These are phyloP conservation scores for Rhizopogon rudus DNA, from an alignment of 768 basidiomycete genomes.

Conservation along the genomic window DNA sequence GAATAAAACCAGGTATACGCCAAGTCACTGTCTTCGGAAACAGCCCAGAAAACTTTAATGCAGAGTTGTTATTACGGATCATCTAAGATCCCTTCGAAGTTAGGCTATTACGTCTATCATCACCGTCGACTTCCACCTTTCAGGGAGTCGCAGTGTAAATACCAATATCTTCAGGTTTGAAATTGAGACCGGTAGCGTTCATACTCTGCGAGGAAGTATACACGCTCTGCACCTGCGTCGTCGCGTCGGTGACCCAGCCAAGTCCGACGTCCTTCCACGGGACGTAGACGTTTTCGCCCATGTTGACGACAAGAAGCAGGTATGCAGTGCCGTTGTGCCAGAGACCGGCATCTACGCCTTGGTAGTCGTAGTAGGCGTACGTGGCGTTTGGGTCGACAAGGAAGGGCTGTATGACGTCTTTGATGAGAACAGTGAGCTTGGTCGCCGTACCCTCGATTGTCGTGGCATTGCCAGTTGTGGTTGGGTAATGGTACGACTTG, in stretches of 20 bases:
- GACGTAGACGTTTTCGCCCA: conserved; percentile 5
- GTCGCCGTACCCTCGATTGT: conserved; percentile 20
- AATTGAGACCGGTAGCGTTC: conserved; percentile 18
- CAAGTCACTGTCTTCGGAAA: no score
- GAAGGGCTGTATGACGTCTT: conserved; percentile 15
- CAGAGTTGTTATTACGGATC: no score
- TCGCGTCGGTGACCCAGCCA: conserved; percentile 8
- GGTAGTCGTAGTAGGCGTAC: conserved; percentile 3
- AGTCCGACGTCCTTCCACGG: conserved; percentile 18
- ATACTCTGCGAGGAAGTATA: conserved; percentile 7
- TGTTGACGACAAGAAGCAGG: conserved; percentile 16
- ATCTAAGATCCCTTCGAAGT: no score
- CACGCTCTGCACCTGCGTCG: conserved; percentile 14
- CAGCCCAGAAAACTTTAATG: no score
- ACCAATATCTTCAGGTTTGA: conserved; percentile 13
- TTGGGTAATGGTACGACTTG: conserved; percentile 24
- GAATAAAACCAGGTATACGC: no score
- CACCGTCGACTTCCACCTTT: neutral
- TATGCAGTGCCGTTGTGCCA: conserved; percentile 19
- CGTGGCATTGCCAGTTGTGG: conserved; percentile 12
- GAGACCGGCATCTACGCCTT: conserved; percentile 19
- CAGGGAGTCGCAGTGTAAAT: conserved; percentile 14
- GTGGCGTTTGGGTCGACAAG: conserved; percentile 9
- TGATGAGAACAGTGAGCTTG: conserved; percentile 4
- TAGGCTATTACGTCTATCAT: neutral